Percentiles rank a stretch among this genome's conserved stretches.
Conservation (phyloP, 1,139 yeast genomes). For the Taiozyma onychis region DNA sequence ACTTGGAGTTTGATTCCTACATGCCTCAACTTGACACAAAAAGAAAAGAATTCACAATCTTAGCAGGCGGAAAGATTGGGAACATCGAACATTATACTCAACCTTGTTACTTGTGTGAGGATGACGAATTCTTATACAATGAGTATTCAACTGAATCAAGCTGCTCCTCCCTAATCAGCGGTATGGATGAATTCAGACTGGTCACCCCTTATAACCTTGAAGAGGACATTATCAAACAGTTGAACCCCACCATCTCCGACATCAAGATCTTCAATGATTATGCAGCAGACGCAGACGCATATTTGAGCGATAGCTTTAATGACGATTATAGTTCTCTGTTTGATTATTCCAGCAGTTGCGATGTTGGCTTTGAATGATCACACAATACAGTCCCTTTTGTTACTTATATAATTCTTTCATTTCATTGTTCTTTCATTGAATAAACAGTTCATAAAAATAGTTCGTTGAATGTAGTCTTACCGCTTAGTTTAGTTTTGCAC, state of each 20-base stretch:
- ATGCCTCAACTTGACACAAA: neutral
- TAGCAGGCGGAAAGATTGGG: neutral
- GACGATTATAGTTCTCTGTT: neutral
- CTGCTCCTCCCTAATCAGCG: neutral
- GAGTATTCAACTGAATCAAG: neutral
- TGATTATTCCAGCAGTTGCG: neutral
- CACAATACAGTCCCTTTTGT: neutral
- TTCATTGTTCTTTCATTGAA: neutral
- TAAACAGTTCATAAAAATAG: conserved; percentile 22
- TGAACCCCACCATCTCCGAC: neutral
- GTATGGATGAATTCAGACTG: neutral
- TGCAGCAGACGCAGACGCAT: neutral
- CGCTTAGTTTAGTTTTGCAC: conserved; percentile 35
- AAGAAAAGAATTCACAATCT: neutral
- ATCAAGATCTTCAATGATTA: neutral
- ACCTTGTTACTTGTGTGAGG: neutral
- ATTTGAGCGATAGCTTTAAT: neutral
- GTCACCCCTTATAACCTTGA: neutral
- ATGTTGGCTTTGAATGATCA: neutral
- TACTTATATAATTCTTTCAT: neutral
- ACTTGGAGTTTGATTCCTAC: neutral
- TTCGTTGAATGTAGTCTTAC: conserved; percentile 32
- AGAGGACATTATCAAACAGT: neutral
- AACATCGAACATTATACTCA: neutral
- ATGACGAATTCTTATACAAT: neutral